phyloP scores from a whole-genome alignment of 441 rosid species.

The Pelargonium exstipulatum region DNA sequence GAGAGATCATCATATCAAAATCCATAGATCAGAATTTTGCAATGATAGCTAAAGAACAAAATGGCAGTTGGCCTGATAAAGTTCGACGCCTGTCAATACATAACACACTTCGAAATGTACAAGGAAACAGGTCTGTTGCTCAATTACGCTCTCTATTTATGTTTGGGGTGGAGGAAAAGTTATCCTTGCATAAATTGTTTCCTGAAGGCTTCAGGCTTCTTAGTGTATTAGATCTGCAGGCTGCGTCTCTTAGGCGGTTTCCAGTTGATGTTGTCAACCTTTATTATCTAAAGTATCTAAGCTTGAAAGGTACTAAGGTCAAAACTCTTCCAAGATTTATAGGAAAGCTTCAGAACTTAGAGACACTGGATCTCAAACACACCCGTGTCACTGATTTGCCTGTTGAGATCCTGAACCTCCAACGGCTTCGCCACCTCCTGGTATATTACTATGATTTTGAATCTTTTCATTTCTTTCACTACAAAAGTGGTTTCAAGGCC shows the following conservation, averaged over 20 bases:
- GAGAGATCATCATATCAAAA: constrained; percentile 25
- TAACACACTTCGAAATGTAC: constrained; percentile 19
- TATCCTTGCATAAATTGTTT: constrained; percentile 12
- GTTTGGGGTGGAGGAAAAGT: constrained; percentile 25
- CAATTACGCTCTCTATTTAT: constrained; percentile 38
- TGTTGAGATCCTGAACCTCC: constrained; percentile 23
- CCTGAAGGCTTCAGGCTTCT: constrained; percentile 24
- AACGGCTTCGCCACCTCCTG: constrained; percentile 36
- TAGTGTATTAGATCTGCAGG: constrained; percentile 31
- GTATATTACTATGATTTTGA: constrained; percentile 24
- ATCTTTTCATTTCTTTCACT: constrained; percentile 19
- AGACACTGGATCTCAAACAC: constrained; percentile 39
- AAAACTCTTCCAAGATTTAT: constrained; percentile 26
- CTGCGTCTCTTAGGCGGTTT: constrained; percentile 19
- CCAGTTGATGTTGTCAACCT: constrained; percentile 23
- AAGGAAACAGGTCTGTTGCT: constrained; percentile 16
- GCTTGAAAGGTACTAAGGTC: constrained; percentile 30
- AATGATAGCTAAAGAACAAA: constrained; percentile 27
- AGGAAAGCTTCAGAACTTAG: constrained; percentile 32
- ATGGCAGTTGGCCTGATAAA: constrained; percentile 29
- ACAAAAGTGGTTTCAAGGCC: constrained; percentile 31
- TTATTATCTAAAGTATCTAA: constrained; percentile 25
- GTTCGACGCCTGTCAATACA: constrained; percentile 36
- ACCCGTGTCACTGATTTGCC: constrained; percentile 31
- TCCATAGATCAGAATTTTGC: constrained; percentile 29